Conservation (phyloP, 2,329 filamentous ascomycete genomes). For the Colletotrichum lentis region DNA sequence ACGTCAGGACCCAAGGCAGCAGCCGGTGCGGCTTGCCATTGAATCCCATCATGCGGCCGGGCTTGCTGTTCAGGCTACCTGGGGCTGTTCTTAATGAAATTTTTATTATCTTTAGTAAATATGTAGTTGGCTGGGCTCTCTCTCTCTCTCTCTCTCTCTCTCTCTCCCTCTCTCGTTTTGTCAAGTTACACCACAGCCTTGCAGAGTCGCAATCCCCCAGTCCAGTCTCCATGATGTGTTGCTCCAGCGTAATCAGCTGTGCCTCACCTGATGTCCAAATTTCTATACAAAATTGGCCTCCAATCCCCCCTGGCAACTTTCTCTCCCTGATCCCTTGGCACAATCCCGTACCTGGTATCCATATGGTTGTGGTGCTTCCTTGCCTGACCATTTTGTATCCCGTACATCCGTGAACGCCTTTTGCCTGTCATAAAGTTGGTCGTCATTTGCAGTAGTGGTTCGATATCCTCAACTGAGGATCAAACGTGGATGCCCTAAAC, state of each 20-base stretch:
- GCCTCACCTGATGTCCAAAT: background rate
- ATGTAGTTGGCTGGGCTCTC: constrained; percentile 15
- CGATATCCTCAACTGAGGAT: constrained; percentile 24
- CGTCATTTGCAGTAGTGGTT: constrained; percentile 24
- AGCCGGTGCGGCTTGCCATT: background rate
- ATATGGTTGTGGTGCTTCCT: constrained; percentile 2
- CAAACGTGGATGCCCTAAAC: constrained; percentile 22
- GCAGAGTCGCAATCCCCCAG: constrained; percentile 8
- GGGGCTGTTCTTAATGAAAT: constrained; percentile 22
- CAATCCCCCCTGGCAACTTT: background rate
- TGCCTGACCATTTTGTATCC: constrained; percentile 13
- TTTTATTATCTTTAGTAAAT: constrained; percentile 37
- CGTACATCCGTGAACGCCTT: constrained; percentile 32
- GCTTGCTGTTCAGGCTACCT: background rate
- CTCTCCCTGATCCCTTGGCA: background rate
- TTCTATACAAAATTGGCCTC: constrained; percentile 17
- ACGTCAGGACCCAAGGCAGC: background rate
- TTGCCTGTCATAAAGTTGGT: constrained; percentile 28
- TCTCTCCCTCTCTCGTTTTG: background rate
- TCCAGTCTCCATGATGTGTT: constrained; percentile 6
- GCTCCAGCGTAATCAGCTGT: constrained; percentile 1
- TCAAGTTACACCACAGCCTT: background rate
- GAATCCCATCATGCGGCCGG: background rate
- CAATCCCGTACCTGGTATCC: constrained; percentile 6
- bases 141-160: background rate